Base-by-base conservation (phyloP, 768 basidiomycete genomes). In the Hebeloma cylindrosporum region DNA sequence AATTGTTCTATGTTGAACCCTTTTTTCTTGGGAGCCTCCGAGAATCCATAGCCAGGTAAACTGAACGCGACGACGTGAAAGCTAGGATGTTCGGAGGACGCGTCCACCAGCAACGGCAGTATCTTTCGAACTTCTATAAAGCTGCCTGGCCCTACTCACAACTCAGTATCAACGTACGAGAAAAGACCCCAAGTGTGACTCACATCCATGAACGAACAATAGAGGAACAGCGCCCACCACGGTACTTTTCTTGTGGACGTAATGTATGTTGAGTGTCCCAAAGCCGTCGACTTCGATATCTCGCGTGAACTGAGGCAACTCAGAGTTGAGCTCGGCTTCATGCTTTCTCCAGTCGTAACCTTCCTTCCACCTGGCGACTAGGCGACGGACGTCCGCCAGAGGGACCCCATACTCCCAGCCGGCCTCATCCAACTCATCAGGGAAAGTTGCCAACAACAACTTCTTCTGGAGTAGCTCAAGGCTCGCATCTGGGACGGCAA, bases 21-120 rank as follows among this genome's bases (percentile, higher is more conserved):
- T 51, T 66, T 67, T 53, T 74, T 78, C 28, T 54, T 69, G 3
- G 78, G 73, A 1, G 71, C 76, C 9, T 78, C 68, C 0, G 82
- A 83, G 58, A 83, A 84, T 0, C 80, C 83, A 60, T 61, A 85
- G 0, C 79, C 80, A 9, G 83, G 83, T 2, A 85, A 52, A 51
- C 80, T 77, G 7, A 75, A 50, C 0, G 75, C 78, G 1, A 86
- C 80, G 16, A 85, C 79, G 45, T 85, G 83, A 54, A 83, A 83
- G 22, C 69, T 72, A 1, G 79, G 80, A 28, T 74, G 65, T 0
- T 72, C 69, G 2, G 64, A 43, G 3, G 73, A 69, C 1, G 63
- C 64, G 11, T 68, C 54, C 0, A 72, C 66, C 42, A 86, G 64
- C 13, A 82, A 53, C 0, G 82, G 77, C 0, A 85, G 63, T 3